Evolutionary conservation across 805 yeast species (phyloP).

Genomic region (Yarrowia sp.): DNA sequence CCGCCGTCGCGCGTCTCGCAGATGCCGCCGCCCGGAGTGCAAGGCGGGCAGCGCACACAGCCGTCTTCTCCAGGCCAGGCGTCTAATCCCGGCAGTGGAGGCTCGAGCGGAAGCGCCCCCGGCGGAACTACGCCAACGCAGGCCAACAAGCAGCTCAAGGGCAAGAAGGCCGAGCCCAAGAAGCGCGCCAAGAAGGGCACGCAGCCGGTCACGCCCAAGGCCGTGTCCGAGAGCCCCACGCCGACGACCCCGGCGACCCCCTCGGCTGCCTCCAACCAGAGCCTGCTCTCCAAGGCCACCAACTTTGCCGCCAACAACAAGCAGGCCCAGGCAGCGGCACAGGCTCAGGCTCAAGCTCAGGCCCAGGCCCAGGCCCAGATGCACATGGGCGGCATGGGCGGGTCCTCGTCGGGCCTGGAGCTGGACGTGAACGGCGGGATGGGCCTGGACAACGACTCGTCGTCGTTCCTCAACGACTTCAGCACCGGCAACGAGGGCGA

Average conservation of each 20-base stretch:
- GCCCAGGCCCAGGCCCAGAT: conserved; percentile 22
- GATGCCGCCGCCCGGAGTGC: conserved; percentile 36
- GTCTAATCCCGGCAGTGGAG: conserved; percentile 29
- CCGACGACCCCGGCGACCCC: conserved; percentile 26
- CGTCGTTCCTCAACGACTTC: conserved; percentile 38
- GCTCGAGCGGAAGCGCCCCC: conserved; percentile 23
- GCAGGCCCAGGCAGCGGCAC: conserved; percentile 20
- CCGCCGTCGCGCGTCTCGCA: conserved; percentile 26
- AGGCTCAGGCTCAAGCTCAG: conserved; percentile 21
- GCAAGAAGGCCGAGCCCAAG: conserved; percentile 31
- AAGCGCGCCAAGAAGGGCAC: conserved; percentile 33
- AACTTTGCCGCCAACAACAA: conserved; percentile 21
- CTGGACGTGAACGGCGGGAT: conserved; percentile 28
- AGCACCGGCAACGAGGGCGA: conserved; percentile 37
- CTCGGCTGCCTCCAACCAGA: conserved; percentile 12
- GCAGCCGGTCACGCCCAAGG: conserved; percentile 23
- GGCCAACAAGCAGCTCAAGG: conserved; percentile 30
- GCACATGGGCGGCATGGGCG: conserved; percentile 23
- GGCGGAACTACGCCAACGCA: conserved; percentile 29
- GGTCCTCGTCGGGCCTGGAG: conserved; percentile 14
- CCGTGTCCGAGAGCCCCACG: conserved; percentile 23
- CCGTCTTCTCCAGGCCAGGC: conserved; percentile 34
- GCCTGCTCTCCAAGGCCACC: conserved; percentile 13
- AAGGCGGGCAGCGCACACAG: conserved; percentile 33
- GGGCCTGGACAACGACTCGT: conserved; percentile 41